phyloP scores from a whole-genome alignment of 805 yeast genomes.

The Saccharomycopsis selenospora region DNA sequence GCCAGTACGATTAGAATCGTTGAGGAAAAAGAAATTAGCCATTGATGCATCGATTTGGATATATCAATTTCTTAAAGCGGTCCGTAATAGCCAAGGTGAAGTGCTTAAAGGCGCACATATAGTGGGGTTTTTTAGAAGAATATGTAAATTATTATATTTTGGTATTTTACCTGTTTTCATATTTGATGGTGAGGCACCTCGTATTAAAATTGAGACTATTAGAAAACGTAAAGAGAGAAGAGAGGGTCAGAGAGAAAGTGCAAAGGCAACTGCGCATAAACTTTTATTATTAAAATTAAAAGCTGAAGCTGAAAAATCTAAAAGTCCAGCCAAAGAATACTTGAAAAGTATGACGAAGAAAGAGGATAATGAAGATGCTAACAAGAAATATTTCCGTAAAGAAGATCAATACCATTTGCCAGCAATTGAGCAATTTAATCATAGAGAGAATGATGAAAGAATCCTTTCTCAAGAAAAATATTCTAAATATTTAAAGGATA shows the following conservation, averaged over 20 bases:
- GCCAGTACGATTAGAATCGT: constrained; percentile 83
- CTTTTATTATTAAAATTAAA: constrained; percentile 76
- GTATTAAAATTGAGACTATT: constrained; percentile 72
- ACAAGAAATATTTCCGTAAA: constrained; percentile 33
- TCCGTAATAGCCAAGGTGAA: constrained; percentile 75
- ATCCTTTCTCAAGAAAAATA: constrained; percentile 68
- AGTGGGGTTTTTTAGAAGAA: constrained; percentile 91
- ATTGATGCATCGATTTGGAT: constrained; percentile 99
- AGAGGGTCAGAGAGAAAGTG: constrained; percentile 64
- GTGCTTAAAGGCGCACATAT: constrained; percentile 75
- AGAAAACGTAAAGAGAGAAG: constrained; percentile 63
- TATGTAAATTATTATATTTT: constrained; percentile 80
- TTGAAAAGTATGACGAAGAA: constrained; percentile 6
- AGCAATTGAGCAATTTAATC: constrained; percentile 46
- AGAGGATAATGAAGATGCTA: constrained; percentile 9
- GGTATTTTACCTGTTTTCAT: constrained; percentile 88
- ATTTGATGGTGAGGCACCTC: constrained; percentile 93
- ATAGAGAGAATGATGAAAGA: constrained; percentile 57
- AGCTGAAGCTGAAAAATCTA: constrained; percentile 34
- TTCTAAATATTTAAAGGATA: constrained; percentile 45
- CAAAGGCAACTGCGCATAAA: constrained; percentile 69
- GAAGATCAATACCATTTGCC: constrained; percentile 88
- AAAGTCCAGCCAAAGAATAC: constrained; percentile 22
- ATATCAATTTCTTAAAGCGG: constrained; percentile 92
- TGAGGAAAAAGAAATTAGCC: constrained; percentile 73